These are phyloP conservation scores for Phytophthora cryptogea DNA, from an alignment of 352 stramenopile species.

Conservation along the genomic window DNA sequence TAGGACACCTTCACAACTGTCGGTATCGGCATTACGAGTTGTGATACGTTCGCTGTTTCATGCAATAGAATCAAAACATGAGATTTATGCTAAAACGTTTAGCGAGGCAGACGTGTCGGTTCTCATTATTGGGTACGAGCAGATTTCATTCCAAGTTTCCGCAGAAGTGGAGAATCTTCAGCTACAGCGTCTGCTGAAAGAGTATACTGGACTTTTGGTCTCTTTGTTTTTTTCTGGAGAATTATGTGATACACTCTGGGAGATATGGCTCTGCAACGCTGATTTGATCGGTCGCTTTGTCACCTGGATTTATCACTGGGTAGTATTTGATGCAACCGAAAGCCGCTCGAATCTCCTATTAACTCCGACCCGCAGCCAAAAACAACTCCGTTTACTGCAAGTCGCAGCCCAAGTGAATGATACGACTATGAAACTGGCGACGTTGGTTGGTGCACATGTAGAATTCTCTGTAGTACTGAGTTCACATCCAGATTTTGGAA, in stretches of 20 bases:
- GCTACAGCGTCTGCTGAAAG: constrained; percentile 7
- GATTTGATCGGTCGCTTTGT: constrained; percentile 3
- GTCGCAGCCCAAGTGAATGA: neutral
- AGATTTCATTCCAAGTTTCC: too few species aligned
- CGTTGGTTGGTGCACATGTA: constrained; percentile 9
- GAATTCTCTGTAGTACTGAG: constrained; percentile 3
- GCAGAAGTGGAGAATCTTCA: too few species aligned
- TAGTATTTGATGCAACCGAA: constrained; percentile 12
- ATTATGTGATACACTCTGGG: constrained; percentile 6
- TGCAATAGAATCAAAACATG: neutral
- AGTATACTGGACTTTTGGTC: constrained; percentile 8
- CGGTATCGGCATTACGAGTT: constrained; percentile 1
- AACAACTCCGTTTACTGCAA: constrained; percentile 11
- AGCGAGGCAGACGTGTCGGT: neutral
- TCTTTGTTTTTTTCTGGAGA: constrained; percentile 2
- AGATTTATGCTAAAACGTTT: constrained; percentile 1
- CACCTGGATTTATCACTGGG: constrained; percentile 17
- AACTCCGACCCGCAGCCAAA: neutral
- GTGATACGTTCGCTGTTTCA: constrained; percentile 9
- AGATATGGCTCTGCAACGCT: neutral
- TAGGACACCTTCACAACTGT: neutral
- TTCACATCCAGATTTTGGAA: constrained; percentile 13
- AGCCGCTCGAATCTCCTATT: neutral
- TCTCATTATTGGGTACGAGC: constrained; percentile 7
- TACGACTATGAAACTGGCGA: neutral